Evolutionary conservation across 768 basidiomycete genomes (phyloP), one percentile per base, ranked within the genome.

Genomic region (Ramaria sp.): DNA sequence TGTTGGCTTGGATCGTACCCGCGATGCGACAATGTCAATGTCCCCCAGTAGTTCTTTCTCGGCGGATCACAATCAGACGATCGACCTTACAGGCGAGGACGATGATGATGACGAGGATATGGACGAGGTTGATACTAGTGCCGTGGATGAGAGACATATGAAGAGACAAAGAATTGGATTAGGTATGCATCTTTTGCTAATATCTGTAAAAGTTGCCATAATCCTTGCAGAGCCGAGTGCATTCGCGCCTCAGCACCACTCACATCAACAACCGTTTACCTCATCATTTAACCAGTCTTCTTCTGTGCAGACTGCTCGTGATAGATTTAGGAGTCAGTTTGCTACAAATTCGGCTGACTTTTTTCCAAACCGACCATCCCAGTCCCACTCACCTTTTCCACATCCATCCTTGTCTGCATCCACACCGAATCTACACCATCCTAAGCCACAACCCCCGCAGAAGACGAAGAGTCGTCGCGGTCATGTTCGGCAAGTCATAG

Each of bases 1-100:
- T 27, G 45, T 55, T 16, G 53, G 36, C 24, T 43, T 55, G 9
- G 37, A 47, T 20, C 42, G 27, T 27, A 20, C 27, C 13, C n/a
- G 44, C 24, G 42, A 44, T 15, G 58, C 58, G 10, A 59, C 32
- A 20, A 62, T 57, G 34, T 52, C 55, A 18, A 63, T 37, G 18
- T 18, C 18, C 4, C 20, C 43, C 10, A 37, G 34, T 25, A 36
- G 34, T 5, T 34, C 53, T 32, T 55, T 55, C 56, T 70, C 69
- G 8, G 65, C 68, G 20, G 66, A 71, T 57, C 72, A 73, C 59
- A 69, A 74, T 13, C 72, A 77, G 60, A 78, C 74, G 60, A 87
- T 87, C 65, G 85, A 86, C 72, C 74, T 87, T 57, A 86, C 83
- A 24, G 69, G 72, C 57, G 82, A 83, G 62, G 78, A 78, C 61